phyloP scores from a whole-genome alignment of 2,329 filamentous ascomycete genomes.

The Ceratocystiopsis minuta region DNA sequence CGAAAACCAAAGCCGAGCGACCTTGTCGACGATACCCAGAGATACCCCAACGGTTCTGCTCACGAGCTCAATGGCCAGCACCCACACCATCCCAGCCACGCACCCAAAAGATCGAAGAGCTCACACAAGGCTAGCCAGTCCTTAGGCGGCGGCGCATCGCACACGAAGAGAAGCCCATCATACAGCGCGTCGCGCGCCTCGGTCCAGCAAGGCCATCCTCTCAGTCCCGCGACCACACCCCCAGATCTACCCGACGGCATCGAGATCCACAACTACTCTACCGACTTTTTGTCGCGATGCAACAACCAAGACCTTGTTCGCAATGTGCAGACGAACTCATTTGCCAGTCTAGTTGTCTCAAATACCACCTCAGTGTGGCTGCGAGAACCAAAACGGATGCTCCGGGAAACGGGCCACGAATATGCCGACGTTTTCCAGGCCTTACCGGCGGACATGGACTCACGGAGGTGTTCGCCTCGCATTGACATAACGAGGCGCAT shows the following conservation, averaged over 20 bases:
- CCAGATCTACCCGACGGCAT: constrained; percentile 45
- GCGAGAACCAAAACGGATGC: constrained; percentile 50
- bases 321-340: constrained; percentile 55
- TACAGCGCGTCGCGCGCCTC: constrained; percentile 39
- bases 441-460: constrained; percentile 25
- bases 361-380: constrained; percentile 65
- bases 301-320: constrained; percentile 37
- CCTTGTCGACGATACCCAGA: constrained; percentile 13
- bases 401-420: constrained; percentile 47
- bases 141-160: constrained; percentile 38
- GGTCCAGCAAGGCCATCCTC: constrained; percentile 32
- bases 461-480: constrained; percentile 24
- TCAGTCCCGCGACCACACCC: constrained; percentile 63
- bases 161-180: constrained; percentile 45
- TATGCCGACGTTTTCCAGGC: constrained; percentile 50
- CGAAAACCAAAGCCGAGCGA: constrained; percentile 66
- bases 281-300: constrained; percentile 59
- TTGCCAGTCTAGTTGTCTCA: constrained; percentile 56
- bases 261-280: constrained; percentile 50
- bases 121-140: constrained; percentile 66
- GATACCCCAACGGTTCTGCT: no score
- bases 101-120: constrained; percentile 61
- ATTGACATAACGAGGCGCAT: constrained; percentile 34
- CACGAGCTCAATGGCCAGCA: constrained; percentile 44
- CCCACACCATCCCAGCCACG: constrained; percentile 13